phyloP scores from a whole-genome alignment of 768 basidiomycete species.

The Amanita pallidorosea region DNA sequence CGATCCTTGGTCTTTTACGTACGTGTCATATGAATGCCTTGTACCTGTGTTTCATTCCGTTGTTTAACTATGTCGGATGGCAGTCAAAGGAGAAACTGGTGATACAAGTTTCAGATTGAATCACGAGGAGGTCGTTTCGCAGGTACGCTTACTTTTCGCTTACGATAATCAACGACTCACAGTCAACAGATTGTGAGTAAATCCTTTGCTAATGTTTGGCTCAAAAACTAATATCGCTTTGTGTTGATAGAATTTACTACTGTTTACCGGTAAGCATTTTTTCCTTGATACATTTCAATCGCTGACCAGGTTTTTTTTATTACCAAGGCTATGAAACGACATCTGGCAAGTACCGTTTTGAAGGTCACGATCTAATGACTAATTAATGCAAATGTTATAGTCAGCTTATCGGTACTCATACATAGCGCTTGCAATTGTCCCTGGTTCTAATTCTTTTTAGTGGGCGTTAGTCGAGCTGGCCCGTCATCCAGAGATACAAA shows the following conservation, averaged over 20 bases:
- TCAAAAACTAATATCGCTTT: background rate
- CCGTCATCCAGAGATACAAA: constrained; percentile 11
- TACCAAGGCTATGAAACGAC: constrained; percentile 43
- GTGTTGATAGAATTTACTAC: constrained; percentile 19
- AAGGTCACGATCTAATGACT: background rate
- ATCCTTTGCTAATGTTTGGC: background rate
- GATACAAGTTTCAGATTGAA: constrained; percentile 21
- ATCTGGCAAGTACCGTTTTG: constrained; percentile 22
- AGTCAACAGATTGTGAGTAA: constrained; percentile 6
- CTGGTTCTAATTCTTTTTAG: constrained; percentile 2
- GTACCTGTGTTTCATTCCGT: background rate
- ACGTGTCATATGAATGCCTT: constrained; percentile 1
- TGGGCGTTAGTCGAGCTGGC: constrained; percentile 16
- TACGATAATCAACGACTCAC: background rate
- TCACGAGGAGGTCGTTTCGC: constrained; percentile 25
- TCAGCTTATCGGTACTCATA: background rate
- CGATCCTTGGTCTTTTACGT: constrained; percentile 29
- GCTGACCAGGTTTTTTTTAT: constrained; percentile 5
- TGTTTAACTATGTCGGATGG: background rate
- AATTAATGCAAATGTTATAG: background rate
- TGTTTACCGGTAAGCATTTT: constrained; percentile 22
- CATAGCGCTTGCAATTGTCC: background rate
- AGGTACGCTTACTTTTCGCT: constrained; percentile 12
- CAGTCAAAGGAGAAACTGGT: constrained; percentile 24
- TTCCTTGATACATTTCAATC: background rate